Evolutionary conservation across 352 stramenopile species (phyloP), one percentile per base, ranked within the genome.

Genomic region (Peronospora destructor): DNA sequence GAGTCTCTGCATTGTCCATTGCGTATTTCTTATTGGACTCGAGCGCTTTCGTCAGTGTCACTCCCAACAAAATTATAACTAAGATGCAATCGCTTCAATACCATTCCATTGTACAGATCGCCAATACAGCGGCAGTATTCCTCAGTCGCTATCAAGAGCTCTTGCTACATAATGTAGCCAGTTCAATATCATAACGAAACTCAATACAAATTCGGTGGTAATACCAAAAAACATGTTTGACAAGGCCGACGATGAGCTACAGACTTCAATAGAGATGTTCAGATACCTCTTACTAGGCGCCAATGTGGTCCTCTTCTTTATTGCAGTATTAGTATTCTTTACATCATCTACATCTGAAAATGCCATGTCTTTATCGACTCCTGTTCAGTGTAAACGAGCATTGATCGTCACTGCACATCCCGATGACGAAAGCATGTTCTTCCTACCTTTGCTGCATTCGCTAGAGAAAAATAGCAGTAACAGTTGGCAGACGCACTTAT

Each of bases 341-440:
- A 76, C 57, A 0, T 41, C 49, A 7, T 48, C 56, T 1, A 28
- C 37, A 10, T 23, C 53, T 14, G 33, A 56, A 25, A 32, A 41
- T 19, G 0, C 34, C 13, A 11, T 30, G 12, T 39, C 46, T 1
- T 55, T 33, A 21, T 56, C 45, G 7, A 8, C 36, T 33, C 23
- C 13, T 3, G 19, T 12, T 12, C 51, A 45, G n/a, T 43, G 55
- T 6, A 86, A 84, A 38, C 62, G 56, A 1, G 77, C 79, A 46
- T 54, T 92, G 44, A 53, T 98, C 7, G 83, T 98, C 35, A 96
- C 87, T 6, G 91, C 93, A n/a, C 94, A 98, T 70, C 94, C 94
- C 34, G 94, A 98, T 56, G 94, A 98, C 62, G 94, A 98, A 68
- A 96, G 85, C 65, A 97, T 98, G 93, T 98, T 98, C 61, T 98